phyloP scores from a whole-genome alignment of 2,329 filamentous ascomycete species.

The Penicillium sp. region DNA sequence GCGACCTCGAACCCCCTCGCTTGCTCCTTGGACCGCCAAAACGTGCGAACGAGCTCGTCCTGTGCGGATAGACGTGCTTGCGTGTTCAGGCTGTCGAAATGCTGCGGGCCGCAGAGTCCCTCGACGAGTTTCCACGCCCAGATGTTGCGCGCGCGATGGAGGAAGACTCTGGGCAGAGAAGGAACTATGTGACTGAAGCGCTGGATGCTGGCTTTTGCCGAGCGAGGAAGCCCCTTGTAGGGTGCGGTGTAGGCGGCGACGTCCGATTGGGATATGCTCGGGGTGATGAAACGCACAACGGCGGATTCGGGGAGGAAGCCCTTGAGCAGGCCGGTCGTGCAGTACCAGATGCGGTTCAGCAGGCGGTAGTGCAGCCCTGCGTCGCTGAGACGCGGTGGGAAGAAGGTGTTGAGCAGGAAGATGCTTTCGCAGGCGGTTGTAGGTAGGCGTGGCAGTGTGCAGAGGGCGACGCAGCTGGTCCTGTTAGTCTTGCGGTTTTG shows the following conservation, averaged over 20 bases:
- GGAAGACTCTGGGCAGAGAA: not conserved
- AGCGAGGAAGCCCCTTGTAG: not conserved
- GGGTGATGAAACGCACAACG: not conserved
- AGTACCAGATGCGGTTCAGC: slow-evolving; percentile 10
- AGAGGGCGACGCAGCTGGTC: slow-evolving; percentile 2
- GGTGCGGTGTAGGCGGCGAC: not conserved
- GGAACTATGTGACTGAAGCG: slow-evolving; percentile 1
- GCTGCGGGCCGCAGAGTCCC: not conserved
- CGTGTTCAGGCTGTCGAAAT: not conserved
- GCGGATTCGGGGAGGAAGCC: slow-evolving; percentile 2
- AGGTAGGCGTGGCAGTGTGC: not conserved
- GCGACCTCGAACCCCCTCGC: not conserved
- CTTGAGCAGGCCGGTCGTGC: not conserved
- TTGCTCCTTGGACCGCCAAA: not conserved
- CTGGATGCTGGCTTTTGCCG: not conserved
- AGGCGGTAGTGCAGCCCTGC: slow-evolving; percentile 4
- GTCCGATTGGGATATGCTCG: not conserved
- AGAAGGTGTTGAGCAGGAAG: slow-evolving; percentile 11
- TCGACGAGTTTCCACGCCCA: not conserved
- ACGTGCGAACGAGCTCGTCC: slow-evolving; percentile 1
- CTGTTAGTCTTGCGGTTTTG: not conserved
- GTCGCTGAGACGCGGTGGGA: slow-evolving; percentile 8
- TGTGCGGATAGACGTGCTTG: slow-evolving; percentile 3
- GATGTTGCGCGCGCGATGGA: not conserved
- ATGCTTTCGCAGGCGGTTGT: not conserved